phyloP scores from a whole-genome alignment of 768 basidiomycete genomes.

The Pisolithus tinctorius region DNA sequence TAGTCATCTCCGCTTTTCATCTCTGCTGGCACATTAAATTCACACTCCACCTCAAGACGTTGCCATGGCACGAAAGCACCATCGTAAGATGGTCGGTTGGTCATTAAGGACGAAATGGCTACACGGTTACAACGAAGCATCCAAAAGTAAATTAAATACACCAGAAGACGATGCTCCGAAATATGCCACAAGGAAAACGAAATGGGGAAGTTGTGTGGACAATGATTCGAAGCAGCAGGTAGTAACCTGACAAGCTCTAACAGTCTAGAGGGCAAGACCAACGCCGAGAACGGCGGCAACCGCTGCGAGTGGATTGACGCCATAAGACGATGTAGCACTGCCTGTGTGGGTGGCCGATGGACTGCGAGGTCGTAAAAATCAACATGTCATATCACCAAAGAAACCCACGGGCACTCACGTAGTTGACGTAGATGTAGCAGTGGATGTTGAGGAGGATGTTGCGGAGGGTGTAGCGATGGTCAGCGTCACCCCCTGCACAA shows the following conservation, averaged over 20 bases:
- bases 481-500: constrained; percentile 47
- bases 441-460: constrained; percentile 12
- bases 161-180: not conserved
- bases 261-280: constrained; percentile 8
- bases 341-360: constrained; percentile 1
- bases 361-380: not conserved
- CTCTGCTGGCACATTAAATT: too few species aligned
- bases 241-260: too few species aligned
- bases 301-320: constrained; percentile 7
- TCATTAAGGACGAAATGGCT: not conserved
- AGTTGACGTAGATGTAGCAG: constrained; percentile 5
- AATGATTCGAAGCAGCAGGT: not conserved
- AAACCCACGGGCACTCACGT: not conserved
- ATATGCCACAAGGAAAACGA: not conserved
- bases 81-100: not conserved
- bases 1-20: too few species aligned
- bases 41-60: too few species aligned
- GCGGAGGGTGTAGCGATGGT: constrained; percentile 24
- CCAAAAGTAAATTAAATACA: not conserved
- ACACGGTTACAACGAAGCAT: not conserved
- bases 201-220: not conserved
- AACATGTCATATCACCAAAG: not conserved
- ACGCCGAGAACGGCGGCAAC: constrained; percentile 9
- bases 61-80: too few species aligned
- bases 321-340: constrained; percentile 3